phyloP scores from a whole-genome alignment of 176 grass and related monocot species.

The Poa annua region DNA sequence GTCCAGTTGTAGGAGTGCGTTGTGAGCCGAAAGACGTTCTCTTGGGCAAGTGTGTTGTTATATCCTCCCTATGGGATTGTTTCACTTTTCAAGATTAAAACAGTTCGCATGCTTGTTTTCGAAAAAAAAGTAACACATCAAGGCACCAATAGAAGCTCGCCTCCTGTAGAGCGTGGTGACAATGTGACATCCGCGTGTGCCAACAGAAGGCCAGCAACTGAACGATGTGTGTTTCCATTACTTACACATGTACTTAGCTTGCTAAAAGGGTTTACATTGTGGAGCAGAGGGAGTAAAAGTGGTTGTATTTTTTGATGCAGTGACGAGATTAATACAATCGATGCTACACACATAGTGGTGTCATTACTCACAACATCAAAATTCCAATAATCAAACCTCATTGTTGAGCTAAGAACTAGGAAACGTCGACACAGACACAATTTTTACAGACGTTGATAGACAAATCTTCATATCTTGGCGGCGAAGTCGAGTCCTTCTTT shows the following conservation, averaged over 20 bases:
- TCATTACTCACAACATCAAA: slow-evolving; percentile 7
- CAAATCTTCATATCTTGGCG: slow-evolving; percentile 56
- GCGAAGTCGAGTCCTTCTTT: slow-evolving; percentile 73
- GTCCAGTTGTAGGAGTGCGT: too few species aligned
- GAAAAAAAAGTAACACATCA: too few species aligned
- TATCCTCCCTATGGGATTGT: too few species aligned
- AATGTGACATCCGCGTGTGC: too few species aligned
- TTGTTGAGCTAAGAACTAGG: not conserved
- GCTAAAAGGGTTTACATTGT: too few species aligned
- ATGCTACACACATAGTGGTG: not conserved
- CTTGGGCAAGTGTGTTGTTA: too few species aligned
- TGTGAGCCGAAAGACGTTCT: too few species aligned
- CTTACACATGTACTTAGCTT: not conserved
- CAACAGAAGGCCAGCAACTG: not conserved
- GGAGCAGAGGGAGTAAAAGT: not conserved
- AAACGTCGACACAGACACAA: not conserved
- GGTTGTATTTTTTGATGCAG: not conserved
- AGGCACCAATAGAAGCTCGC: too few species aligned
- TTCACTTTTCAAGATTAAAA: too few species aligned
- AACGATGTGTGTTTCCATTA: not conserved
- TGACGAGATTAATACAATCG: not conserved
- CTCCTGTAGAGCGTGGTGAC: too few species aligned
- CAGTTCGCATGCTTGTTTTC: too few species aligned
- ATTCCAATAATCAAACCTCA: not conserved
- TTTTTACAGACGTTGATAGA: not conserved